Base-by-base conservation (phyloP, 2,329 filamentous ascomycete genomes). In the Metarhizium anisopliae region DNA sequence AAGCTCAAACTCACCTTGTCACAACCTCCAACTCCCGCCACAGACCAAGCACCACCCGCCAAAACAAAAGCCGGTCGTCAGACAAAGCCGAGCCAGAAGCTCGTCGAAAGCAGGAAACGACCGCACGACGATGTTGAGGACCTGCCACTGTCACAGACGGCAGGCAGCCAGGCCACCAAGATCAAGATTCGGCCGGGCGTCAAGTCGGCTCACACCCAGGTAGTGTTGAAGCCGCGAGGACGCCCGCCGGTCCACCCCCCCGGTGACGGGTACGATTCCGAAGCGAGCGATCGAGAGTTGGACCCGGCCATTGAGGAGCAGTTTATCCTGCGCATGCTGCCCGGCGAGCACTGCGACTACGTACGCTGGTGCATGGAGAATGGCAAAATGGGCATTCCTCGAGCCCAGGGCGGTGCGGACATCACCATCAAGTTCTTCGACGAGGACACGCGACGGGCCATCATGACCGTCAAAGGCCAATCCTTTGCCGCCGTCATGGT, bases 251-350 rank as follows among this genome's bases (percentile, higher is more conserved):
- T 81, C 36, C 82, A 89, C 60, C 84, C 85, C 5, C 81, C 83
- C 1, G 94, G 94, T 53, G 90, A 95, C 55, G 94, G 93, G 7
- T 99, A 97, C 71, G 94, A 99, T 68, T 96, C 92, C 3, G 94
- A 97, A 70, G 90, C 92, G 13, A 94, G 91, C 55, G 94, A 97
- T 66, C 84, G 86, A 14, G 94, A 99, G 70, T 72, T 77, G 10
- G 94, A 99, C 65, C 94, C 94, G 0, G 81, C 87, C 1, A 89
- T 95, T 58, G 93, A 97, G 70, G 88, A 93, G 65, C 87, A 95
- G 60, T 90, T 97, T 61, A 79, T 99, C 8, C 71, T 99, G 59
- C 89, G 94, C 58, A 96, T 96, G 88, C 70, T 85, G 55, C 89
- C 91, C 0, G 92, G 91, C 0, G 83, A 88, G 35, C 89, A 96